Evolutionary conservation across 768 basidiomycete species (phyloP), one percentile per base, ranked within the genome.

Genomic region (Suillus fuscotomentosus): DNA sequence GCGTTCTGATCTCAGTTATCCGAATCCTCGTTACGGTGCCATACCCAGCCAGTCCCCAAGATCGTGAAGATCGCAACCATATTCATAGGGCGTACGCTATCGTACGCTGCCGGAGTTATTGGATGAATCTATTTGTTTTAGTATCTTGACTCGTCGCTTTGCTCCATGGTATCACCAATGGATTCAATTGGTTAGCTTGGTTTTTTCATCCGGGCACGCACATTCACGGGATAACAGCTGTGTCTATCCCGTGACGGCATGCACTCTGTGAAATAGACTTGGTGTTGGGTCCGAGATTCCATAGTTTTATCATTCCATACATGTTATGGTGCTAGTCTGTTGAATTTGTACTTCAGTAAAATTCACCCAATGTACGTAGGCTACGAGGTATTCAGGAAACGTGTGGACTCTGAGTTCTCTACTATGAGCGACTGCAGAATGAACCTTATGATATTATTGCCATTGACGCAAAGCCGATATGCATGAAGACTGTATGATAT

Each of bases 41-140:
- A 9, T 63, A 24, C 13, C 11, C 27, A 61, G 60, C 41, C 61
- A 61, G 59, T 63, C 62, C 27, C 62, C 62, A 9, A 63, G 61
- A 15, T 7, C 8, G 36, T 63, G 38, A 57, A 6, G 2, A 41
- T 39, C 24, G 5, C 38, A 14, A 24, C 38, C 38, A 6, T 27
- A 2, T 17, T 5, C 38, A 24, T 11, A 41, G 8, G 9, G 36
- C 13, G 38, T 42, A 42, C 41, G 15, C 15, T 42, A 17, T 39
- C 11, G 36, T 42, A 42, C 17, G 17, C 17, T 42, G 15, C 20
- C 34, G 13, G 36, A 38, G 22, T 15, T 24, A 24, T 50, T 15
- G 22, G 22, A 24, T 22, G 14, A 14, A 50, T 24, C 11, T 50
- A 2, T 24, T 22, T 48, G 22, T 48, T 48, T 48, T 2, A 5